Evolutionary conservation across 2,329 filamentous ascomycete genomes (phyloP), one percentile per base, ranked within the genome.

Genomic region (Alternaria atra): DNA sequence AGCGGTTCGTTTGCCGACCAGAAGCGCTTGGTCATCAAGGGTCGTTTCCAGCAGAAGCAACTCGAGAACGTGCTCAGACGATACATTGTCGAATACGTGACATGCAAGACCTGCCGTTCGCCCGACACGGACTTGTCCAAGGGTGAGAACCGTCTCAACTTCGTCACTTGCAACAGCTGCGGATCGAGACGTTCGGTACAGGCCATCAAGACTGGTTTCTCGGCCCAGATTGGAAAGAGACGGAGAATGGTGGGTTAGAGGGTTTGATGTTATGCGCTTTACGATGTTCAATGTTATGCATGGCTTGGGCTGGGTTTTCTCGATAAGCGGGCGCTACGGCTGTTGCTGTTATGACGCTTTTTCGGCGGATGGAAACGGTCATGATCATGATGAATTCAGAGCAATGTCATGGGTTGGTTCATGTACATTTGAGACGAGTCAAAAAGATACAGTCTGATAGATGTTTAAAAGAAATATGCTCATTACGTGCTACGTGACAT

Each of bases 181-280:
- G 83, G 83, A 57, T 84, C 82, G 47, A 77, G 94, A 82, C 91
- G 94, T 79, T 93, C 90, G 77, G 94, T 98, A 79, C 93, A 93
- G 63, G 94, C 95, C 71, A 99, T 99, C 91, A 99, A 99, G 90
- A 97, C 93, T 64, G 95, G 95, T 93, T 99, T 99, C 93, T 96
- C 94, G 77, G 95, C 95, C 81, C 95, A 98, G 84, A 92, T 99
- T 81, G 95, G 95, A 81, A 97, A 97, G 91, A 91, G 95, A 87
- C 95, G 90, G 87, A 96, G 96, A 88, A 91, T 93, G 85, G 88
- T 92, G 81, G 91, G 86, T 81, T 96, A 93, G 86, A 58, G 44
- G 52, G 40, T 52, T 64, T 48, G 51, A 52, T 51, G 42, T 68
- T 68, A 60, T 58, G 63, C 53, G 55, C 58, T 70, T 69, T 51